Percentiles rank a stretch among this genome's conserved stretches.
Evolutionary conservation across 2,329 filamentous ascomycete genomes (phyloP).

Genomic region (Aspergillus phoenicis): DNA sequence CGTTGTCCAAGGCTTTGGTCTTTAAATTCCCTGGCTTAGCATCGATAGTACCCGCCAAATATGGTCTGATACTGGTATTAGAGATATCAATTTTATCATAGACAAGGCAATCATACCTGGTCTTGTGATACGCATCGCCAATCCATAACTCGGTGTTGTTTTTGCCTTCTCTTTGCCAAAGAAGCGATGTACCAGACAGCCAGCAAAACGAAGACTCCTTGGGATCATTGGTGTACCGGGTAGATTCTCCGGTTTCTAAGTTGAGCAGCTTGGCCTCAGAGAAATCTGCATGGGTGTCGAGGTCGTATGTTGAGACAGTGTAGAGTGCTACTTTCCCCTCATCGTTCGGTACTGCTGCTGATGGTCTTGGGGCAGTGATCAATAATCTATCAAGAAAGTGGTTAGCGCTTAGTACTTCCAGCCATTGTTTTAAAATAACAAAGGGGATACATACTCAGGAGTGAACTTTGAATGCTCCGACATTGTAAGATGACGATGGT

Average conservation of each 20-base stretch:
- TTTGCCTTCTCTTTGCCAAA: neutral
- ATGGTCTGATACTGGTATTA: neutral
- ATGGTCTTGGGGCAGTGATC: neutral
- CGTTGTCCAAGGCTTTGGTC: neutral
- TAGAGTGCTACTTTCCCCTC: constrained; percentile 2
- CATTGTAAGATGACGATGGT: neutral
- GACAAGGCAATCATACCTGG: neutral
- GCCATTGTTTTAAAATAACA: no score
- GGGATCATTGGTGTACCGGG: constrained; percentile 4
- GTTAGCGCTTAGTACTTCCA: neutral
- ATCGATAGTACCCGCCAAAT: constrained; percentile 2
- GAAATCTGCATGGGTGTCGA: neutral
- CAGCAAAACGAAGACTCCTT: constrained; percentile 6
- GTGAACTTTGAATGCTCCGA: neutral
- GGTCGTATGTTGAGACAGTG: constrained; percentile 3
- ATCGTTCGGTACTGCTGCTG: constrained; percentile 2
- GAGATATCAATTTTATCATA: neutral
- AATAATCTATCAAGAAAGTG: neutral
- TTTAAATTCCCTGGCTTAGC: neutral
- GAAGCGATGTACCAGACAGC: neutral
- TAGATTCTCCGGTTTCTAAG: neutral
- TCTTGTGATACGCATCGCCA: neutral
- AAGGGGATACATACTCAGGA: neutral
- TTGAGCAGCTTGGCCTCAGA: constrained; percentile 1
- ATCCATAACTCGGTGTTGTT: constrained; percentile 5